Evolutionary conservation across 768 basidiomycete species (phyloP).

Genomic region (Candolleomyces aberdarensis): DNA sequence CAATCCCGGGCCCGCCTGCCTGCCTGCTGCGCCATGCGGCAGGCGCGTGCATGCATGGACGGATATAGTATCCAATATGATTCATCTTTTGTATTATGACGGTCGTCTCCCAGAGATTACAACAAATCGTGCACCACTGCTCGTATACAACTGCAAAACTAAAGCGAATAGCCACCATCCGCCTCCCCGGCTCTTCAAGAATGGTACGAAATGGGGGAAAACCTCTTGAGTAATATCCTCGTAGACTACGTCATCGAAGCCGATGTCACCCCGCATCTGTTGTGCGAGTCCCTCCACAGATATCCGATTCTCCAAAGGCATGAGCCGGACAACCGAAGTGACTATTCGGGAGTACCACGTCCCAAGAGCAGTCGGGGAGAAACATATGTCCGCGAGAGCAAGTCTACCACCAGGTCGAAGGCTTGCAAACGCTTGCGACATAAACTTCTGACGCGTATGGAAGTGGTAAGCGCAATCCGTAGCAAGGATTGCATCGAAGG

Average conservation of each 20-base stretch:
- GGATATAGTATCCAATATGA: neutral
- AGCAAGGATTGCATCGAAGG: slow-evolving; percentile 54
- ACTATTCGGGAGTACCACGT: slow-evolving; percentile 22
- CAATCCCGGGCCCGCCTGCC: neutral
- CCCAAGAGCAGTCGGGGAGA: slow-evolving; percentile 28
- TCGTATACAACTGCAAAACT: slow-evolving; percentile 33
- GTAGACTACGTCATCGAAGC: slow-evolving; percentile 50
- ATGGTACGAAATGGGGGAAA: slow-evolving; percentile 53
- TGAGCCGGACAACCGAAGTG: slow-evolving; percentile 32
- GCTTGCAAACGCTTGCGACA: slow-evolving; percentile 44
- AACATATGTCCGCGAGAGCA: slow-evolving; percentile 62
- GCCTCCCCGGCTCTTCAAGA: slow-evolving; percentile 41
- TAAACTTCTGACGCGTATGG: slow-evolving; percentile 46
- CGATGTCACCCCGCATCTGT: slow-evolving; percentile 40
- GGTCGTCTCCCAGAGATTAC: slow-evolving; percentile 37
- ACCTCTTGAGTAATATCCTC: slow-evolving; percentile 58
- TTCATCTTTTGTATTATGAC: neutral
- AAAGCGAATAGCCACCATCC: slow-evolving; percentile 43
- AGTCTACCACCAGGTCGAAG: slow-evolving; percentile 50
- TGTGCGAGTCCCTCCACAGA: slow-evolving; percentile 41
- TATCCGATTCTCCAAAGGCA: slow-evolving; percentile 51
- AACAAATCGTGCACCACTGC: slow-evolving; percentile 46
- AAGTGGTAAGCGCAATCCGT: slow-evolving; percentile 75
- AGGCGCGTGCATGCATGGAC: neutral
- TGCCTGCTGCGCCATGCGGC: neutral